Percentiles rank a stretch among this genome's conserved stretches.
Evolutionary conservation across 208 protist species (phyloP).

Genomic region (Herpetomonas muscarum): DNA sequence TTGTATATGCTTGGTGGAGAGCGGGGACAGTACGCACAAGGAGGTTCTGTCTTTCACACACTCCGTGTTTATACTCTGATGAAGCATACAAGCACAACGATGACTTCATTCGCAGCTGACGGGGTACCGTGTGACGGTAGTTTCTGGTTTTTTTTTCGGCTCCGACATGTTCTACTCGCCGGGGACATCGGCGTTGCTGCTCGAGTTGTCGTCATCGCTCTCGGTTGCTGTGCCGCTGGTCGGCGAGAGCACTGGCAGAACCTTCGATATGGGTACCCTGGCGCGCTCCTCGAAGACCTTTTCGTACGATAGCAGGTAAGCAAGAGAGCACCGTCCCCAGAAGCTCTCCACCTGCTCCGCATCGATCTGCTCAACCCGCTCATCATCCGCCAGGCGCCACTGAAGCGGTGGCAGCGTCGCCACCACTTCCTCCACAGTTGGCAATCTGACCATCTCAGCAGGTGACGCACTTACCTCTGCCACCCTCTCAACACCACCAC

Average conservation of each 20-base stretch:
- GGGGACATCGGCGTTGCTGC: not conserved
- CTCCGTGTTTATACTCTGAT: too few relatives aligned
- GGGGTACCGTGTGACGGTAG: too few relatives aligned
- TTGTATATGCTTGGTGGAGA: too few relatives aligned
- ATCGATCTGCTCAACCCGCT: constrained; percentile 20
- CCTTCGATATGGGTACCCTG: constrained; percentile 27
- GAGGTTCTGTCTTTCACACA: too few relatives aligned
- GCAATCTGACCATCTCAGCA: too few relatives aligned
- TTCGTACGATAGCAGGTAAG: constrained; percentile 71
- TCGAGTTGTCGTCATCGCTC: not conserved
- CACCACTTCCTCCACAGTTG: not conserved
- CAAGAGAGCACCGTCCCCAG: constrained; percentile 19
- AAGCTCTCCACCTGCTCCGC: constrained; percentile 8
- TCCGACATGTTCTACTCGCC: not conserved
- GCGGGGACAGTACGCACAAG: too few relatives aligned
- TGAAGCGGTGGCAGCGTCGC: not conserved
- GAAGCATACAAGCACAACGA: too few relatives aligned
- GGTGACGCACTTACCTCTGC: too few relatives aligned
- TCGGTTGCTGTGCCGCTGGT: not conserved
- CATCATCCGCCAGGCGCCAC: constrained; percentile 60
- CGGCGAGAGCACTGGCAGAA: constrained; percentile 34
- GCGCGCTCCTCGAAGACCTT: constrained; percentile 43
- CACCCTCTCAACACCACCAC: too few relatives aligned
- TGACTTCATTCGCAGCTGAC: too few relatives aligned
- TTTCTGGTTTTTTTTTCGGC: too few relatives aligned